phyloP scores from a whole-genome alignment of 2,329 filamentous ascomycete species.

The Stachybotrys chlorohalonatus region DNA sequence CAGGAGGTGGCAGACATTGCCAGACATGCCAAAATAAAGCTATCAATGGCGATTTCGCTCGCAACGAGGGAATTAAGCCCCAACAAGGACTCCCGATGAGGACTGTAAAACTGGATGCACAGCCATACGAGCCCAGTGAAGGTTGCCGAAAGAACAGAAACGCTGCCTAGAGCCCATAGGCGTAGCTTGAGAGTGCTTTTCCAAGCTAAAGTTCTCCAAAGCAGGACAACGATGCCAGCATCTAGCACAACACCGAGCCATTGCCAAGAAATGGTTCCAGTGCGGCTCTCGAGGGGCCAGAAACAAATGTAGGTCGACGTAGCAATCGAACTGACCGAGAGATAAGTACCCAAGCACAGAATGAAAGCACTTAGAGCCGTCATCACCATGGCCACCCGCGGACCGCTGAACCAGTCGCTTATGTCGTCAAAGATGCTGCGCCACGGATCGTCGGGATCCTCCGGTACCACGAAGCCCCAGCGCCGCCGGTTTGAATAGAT shows the following conservation, averaged over 20 bases:
- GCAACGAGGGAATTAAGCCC: constrained; percentile 35
- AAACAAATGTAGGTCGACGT: constrained; percentile 46
- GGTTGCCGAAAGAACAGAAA: constrained; percentile 31
- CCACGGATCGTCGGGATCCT: constrained; percentile 37
- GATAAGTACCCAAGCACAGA: constrained; percentile 34
- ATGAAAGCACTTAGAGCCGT: constrained; percentile 25
- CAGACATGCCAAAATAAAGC: constrained; percentile 33
- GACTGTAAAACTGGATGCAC: constrained; percentile 17
- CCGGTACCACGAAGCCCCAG: constrained; percentile 18
- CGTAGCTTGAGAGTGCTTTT: constrained; percentile 36
- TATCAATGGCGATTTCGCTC: constrained; percentile 40
- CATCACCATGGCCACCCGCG: constrained; percentile 24
- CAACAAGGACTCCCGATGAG: constrained; percentile 9
- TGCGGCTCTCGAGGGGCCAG: constrained; percentile 26
- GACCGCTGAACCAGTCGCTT: constrained; percentile 34
- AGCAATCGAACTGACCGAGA: constrained; percentile 25
- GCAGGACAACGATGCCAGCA: constrained; percentile 32
- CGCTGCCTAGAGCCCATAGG: constrained; percentile 33
- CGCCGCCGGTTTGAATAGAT: constrained; percentile 25
- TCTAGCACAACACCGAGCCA: constrained; percentile 35
- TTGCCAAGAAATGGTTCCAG: constrained; percentile 30
- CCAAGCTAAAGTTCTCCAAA: constrained; percentile 45
- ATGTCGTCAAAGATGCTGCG: constrained; percentile 39
- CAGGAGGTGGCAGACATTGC: constrained; percentile 35
- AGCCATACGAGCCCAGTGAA: constrained; percentile 28